Base-by-base conservation (phyloP, 345 rosid species). In the Mercurialis annua region DNA sequence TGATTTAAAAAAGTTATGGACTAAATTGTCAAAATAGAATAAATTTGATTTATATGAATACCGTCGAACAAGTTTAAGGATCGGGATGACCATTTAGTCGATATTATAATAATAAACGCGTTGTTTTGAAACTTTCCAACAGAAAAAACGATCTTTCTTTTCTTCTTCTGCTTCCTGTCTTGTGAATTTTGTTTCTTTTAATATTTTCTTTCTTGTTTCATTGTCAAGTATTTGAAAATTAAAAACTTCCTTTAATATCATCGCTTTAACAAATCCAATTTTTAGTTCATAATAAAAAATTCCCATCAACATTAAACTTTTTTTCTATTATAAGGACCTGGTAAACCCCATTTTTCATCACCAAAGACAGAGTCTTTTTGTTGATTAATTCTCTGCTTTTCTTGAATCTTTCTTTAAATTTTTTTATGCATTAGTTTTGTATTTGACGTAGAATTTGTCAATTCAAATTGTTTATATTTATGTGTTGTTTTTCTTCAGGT, bases 81-180 rank as follows among this genome's bases (percentile, higher is more conserved):
- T n/a, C n/a, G n/a, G n/a, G n/a, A n/a, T n/a, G n/a, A n/a, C n/a
- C n/a, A n/a, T n/a, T n/a, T n/a, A n/a, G n/a, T n/a, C n/a, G 44
- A 8, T 40, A 40, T 9, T 40, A 40, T 40, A 9, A n/a, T n/a
- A n/a, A 6, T 48, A 17, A 43, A 67, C 65, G 58, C 68, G 65
- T 55, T 65, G 64, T 55, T 65, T 52, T 54, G 69, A 62, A 67
- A 40, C 42, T 12, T 77, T 46, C 75, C 67, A 68, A 59, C 84
- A 29, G 71, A 48, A 72, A 71, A 75, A 70, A 63, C 69, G 60
- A 64, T 67, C 60, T 67, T 50, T 67, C 60, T 63, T 43, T 15
- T 54, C n/a, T 9, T 36, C 42, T 29, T 42, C 57, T 20, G 55
- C 16, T 49, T 10, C 68, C n/a, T n/a, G n/a, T 46, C 24, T 30